Conservation (phyloP, 306 rosid genomes). For the Pterocarpus macrocarpus region DNA sequence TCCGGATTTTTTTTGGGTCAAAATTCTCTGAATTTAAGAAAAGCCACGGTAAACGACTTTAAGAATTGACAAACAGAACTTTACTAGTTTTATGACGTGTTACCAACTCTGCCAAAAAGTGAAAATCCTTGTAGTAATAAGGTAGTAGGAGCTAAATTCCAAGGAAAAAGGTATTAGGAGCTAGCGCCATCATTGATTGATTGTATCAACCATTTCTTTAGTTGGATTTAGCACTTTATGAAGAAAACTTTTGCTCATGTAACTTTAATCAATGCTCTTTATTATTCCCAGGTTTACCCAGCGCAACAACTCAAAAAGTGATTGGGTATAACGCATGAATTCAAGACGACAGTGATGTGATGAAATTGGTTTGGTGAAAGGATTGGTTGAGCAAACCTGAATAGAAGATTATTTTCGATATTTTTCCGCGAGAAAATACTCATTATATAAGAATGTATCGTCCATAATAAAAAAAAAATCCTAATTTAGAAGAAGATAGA, state of each 20-base stretch:
- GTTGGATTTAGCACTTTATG: background rate
- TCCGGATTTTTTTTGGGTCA: too few relatives aligned
- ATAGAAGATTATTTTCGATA: background rate
- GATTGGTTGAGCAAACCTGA: slow-evolving; percentile 37
- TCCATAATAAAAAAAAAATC: background rate
- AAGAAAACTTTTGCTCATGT: background rate
- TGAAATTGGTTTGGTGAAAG: slow-evolving; percentile 4
- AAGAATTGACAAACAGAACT: too few relatives aligned
- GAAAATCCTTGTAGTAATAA: background rate
- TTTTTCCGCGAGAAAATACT: background rate
- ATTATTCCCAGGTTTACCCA: background rate
- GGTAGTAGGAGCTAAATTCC: too few relatives aligned
- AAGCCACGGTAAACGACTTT: too few relatives aligned
- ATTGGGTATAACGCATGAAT: slow-evolving; percentile 43
- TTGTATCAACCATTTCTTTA: background rate
- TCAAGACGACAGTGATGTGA: slow-evolving; percentile 19
- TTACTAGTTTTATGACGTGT: too few relatives aligned
- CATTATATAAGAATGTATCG: background rate
- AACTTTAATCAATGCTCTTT: background rate
- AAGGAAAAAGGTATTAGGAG: too few relatives aligned
- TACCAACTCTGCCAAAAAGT: too few relatives aligned
- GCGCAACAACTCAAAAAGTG: slow-evolving; percentile 29
- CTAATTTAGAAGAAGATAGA: background rate
- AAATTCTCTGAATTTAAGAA: too few relatives aligned
- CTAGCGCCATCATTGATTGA: background rate